These are phyloP conservation scores for Perilla frutescens DNA, from an alignment of 257 asterid genomes.

Conservation along the genomic window DNA sequence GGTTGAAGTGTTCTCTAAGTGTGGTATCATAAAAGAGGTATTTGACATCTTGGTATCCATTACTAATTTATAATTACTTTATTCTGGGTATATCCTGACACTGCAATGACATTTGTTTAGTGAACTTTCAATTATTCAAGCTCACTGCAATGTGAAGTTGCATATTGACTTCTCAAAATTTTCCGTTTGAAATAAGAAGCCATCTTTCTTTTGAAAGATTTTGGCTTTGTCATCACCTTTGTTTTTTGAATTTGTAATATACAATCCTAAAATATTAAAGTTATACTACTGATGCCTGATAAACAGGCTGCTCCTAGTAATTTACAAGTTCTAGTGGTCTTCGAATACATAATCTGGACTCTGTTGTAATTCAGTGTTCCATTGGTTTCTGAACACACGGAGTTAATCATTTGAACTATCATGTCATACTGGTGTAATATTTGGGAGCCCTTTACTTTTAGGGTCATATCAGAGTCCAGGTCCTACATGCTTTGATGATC, in stretches of 20 bases:
- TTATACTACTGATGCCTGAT: not conserved
- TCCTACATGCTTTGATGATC: not conserved
- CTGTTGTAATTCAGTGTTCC: not conserved
- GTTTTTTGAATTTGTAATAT: not conserved
- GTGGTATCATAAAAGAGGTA: slow-evolving; percentile 97
- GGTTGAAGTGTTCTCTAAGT: slow-evolving; percentile 88
- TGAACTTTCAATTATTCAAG: slow-evolving; percentile 19
- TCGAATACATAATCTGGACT: not conserved
- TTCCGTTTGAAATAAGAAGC: slow-evolving; percentile 21
- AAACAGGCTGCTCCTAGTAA: not conserved
- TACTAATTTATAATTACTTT: not conserved
- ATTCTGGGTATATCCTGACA: slow-evolving; percentile 18
- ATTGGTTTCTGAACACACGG: not conserved
- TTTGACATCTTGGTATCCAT: slow-evolving; percentile 28
- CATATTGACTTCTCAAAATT: slow-evolving; percentile 1
- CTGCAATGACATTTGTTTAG: slow-evolving; percentile 10
- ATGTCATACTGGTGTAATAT: not conserved
- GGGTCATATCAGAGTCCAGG: not conserved
- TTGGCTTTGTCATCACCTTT: not conserved
- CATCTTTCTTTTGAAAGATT: not conserved
- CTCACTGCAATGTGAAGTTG: not conserved
- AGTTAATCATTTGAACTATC: not conserved
- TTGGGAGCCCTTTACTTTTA: not conserved
- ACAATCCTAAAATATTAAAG: not conserved
- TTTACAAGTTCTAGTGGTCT: not conserved